Evolutionary conservation across 208 protist genomes (phyloP).

Genomic region (Crithidia fasciculata): DNA sequence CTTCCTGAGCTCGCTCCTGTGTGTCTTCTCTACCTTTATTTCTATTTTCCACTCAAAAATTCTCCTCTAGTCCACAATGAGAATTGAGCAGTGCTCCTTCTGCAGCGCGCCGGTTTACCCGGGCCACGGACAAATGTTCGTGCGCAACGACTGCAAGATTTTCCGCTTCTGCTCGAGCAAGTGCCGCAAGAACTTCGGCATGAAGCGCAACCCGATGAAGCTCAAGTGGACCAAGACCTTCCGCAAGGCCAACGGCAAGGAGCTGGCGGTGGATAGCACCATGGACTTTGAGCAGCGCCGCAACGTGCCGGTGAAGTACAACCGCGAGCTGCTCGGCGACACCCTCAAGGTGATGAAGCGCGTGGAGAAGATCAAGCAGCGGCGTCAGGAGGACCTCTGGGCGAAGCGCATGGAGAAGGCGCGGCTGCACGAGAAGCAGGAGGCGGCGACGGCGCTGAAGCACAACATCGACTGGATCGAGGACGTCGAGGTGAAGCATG

Average conservation of each 20-base stretch:
- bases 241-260: conserved; percentile 97
- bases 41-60: background rate
- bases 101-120: conserved; percentile 98
- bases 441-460: conserved; percentile 86
- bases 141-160: conserved; percentile 98
- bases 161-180: conserved; percentile 98
- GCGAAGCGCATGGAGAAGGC: conserved; percentile 87
- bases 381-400: conserved; percentile 94
- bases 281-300: conserved; percentile 99
- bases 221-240: conserved; percentile 99
- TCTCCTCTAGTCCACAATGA: conserved; percentile 63
- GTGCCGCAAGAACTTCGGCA: conserved; percentile 99
- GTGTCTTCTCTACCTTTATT: conserved; percentile 7
- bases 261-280: conserved; percentile 97
- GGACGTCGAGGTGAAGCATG: conserved; percentile 84
- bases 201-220: conserved; percentile 99
- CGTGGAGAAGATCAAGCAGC: conserved; percentile 96
- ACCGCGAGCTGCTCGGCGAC: conserved; percentile 96
- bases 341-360: conserved; percentile 98
- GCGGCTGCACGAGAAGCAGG: conserved; percentile 75
- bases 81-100: conserved; percentile 99
- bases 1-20: background rate
- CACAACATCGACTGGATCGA: conserved; percentile 95
- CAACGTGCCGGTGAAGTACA: conserved; percentile 99
- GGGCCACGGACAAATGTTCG: conserved; percentile 98